phyloP scores from a whole-genome alignment of 495 filamentous ascomycete genomes.

The Penicillium coffeae region DNA sequence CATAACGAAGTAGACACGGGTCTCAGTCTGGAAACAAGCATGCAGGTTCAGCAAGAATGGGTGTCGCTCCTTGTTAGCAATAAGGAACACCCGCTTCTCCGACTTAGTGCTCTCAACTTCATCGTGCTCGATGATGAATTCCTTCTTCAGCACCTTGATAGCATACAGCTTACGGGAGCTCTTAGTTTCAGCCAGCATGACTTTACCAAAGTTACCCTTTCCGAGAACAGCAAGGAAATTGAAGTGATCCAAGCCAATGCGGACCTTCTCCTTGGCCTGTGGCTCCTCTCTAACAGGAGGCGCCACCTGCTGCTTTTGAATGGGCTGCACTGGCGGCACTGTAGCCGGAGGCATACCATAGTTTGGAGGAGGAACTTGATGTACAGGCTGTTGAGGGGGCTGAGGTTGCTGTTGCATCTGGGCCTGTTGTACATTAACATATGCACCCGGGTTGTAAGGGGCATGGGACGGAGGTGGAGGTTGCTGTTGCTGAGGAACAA shows the following conservation, averaged over 20 bases:
- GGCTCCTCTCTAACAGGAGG: constrained; percentile 46
- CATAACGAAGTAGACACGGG: constrained; percentile 98
- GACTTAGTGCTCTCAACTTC: constrained; percentile 99
- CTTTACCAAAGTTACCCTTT: constrained; percentile 99
- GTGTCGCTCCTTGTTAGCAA: constrained; percentile 97
- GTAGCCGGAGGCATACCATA: constrained; percentile 30
- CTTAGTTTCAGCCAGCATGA: constrained; percentile 99
- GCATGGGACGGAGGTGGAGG: constrained; percentile 47
- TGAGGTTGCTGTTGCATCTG: too few species aligned
- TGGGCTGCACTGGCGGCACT: constrained; percentile 25
- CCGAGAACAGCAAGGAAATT: constrained; percentile 98
- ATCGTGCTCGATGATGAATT: constrained; percentile 99
- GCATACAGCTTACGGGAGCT: constrained; percentile 86
- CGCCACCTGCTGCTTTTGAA: constrained; percentile 40
- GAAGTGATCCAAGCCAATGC: constrained; percentile 97
- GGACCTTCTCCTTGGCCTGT: constrained; percentile 61
- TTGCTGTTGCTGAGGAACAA: constrained; percentile 26
- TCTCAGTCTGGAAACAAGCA: constrained; percentile 99
- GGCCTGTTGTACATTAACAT: constrained; percentile 50
- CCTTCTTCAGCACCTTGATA: constrained; percentile 99
- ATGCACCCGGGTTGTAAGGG: constrained; percentile 70
- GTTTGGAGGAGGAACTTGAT: constrained; percentile 13
- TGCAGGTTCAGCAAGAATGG: constrained; percentile 94
- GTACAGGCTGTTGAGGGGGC: constrained; percentile 34
- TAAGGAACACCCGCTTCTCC: constrained; percentile 93